Evolutionary conservation across 75 land plant genomes (phyloP), one percentile per base, ranked within the genome.

Genomic region (Pinus tabuliformis): DNA sequence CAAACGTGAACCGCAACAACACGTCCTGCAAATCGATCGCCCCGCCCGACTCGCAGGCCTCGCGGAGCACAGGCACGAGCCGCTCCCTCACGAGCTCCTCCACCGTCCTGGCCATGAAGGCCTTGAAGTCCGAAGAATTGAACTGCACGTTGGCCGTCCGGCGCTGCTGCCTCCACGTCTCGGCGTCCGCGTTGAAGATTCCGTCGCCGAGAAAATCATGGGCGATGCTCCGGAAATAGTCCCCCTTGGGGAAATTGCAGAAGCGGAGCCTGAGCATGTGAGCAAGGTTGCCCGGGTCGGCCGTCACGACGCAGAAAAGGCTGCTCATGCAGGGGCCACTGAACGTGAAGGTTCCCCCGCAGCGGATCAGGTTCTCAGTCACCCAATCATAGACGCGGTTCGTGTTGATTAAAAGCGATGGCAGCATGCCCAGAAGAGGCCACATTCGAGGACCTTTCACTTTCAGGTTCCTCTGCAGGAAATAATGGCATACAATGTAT

Each of bases 81-180:
- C 75, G 78, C 17, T 49, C 62, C 26, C 62, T 39, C 9, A 66
- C 78, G 58, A 81, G 75, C 13, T 80, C 78, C 52, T 78, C 62
- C 58, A 83, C 82, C 1, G 58, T 24, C 7, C 57, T 52, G 2
- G 83, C 42, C 74, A 78, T 83, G 75, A 76, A 76, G 52, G 77
- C 84, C 62, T 79, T 63, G 52, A 81, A 72, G 3, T 57, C 36
- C 18, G 74, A 26, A 8, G 61, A 37, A 58, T 76, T 59, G 84
- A 83, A 83, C 37, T 81, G 79, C 1, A 68, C 26, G 75, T 78
- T 81, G 39, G 84, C 85, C 13, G 79, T 83, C 83, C 77, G 72
- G 56, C 79, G 24, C 84, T 83, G 83, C 22, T 39, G 13, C 62
- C 73, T 42, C 85, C 85, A 83, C 6, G 12, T 13, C 2, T 81